Evolutionary conservation across 176 grass and related monocot species (phyloP).

Genomic region (Pontederia paniculata): DNA sequence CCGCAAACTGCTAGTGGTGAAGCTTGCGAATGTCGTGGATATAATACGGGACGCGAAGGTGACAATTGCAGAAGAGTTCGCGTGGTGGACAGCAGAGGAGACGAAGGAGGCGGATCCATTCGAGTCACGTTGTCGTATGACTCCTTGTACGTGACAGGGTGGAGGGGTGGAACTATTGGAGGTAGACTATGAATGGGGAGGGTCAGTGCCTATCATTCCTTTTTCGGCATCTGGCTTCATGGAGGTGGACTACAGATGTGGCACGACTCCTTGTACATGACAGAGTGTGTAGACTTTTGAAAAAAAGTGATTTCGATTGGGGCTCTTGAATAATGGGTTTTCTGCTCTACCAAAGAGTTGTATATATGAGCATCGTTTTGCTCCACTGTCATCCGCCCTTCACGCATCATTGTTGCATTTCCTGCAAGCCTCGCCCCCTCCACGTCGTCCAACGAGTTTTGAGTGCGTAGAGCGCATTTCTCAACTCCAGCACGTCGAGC

Average conservation of each 20-base stretch:
- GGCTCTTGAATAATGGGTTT: no score
- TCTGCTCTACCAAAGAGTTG: no score
- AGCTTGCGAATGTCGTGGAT: slow-evolving; percentile 38
- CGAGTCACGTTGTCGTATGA: background rate
- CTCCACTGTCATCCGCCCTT: no score
- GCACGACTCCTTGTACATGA: no score
- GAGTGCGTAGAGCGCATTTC: no score
- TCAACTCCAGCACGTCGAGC: no score
- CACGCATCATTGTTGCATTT: no score
- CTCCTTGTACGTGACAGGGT: background rate
- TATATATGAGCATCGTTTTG: no score
- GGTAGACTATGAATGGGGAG: slow-evolving; percentile 12
- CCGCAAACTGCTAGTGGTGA: slow-evolving; percentile 13
- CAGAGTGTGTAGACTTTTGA: no score
- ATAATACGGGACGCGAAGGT: slow-evolving; percentile 51
- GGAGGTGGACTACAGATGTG: background rate
- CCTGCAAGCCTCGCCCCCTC: no score
- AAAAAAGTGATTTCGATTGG: no score
- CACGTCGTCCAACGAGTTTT: no score
- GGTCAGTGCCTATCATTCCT: background rate
- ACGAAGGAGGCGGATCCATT: background rate
- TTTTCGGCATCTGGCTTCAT: background rate
- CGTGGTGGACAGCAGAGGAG: background rate
- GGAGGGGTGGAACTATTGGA: slow-evolving; percentile 1
- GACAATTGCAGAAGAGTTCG: slow-evolving; percentile 24